Evolutionary conservation across 441 rosid species (phyloP), one percentile per base, ranked within the genome.

Genomic region (Pelargonium fulgidum): DNA sequence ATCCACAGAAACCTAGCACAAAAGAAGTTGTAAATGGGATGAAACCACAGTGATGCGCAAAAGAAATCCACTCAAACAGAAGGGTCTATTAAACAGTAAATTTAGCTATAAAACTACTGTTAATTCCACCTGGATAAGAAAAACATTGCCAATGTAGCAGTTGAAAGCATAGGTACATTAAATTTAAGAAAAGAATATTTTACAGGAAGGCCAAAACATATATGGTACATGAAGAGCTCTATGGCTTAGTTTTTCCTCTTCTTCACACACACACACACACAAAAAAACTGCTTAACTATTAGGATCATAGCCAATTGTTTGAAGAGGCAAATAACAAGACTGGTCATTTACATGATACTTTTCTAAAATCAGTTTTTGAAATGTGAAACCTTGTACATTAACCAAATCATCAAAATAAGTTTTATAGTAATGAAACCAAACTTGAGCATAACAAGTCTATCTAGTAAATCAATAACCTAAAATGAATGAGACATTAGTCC

Each of bases 1-100:
- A 94, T 94, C 99, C 99, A 92, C 83, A 94, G 78, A 79, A 94
- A 94, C 83, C 99, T 94, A 75, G 73, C 63, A 68, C 73, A 78
- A 67, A 64, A 68, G 17, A 66, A 75, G 67, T 69, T 10, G 39
- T 61, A 19, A 45, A 71, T 9, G 67, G 2, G 63, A 22, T 22
- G 26, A 68, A 65, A 61, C 50, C 29, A 59, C 26, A 16, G 0
- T 0, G 33, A 8, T 62, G 8, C n/a, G 19, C 24, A 66, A 47
- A n/a, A 41, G 4, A 3, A 39, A 63, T 10, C 13, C 47, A 39
- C 26, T n/a, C 52, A 65, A 64, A 19, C 33, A 67, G 0, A 47
- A 56, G 42, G 44, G 50, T 62, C 26, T 13, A 54, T 44, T 20
- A 44, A 45, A 3, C 19, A 9, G 24, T 29, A 66, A 3, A 19